These are phyloP conservation scores for Vitis hybrid DNA, from an alignment of 177 flowering plant genomes.

Conservation along the genomic window DNA sequence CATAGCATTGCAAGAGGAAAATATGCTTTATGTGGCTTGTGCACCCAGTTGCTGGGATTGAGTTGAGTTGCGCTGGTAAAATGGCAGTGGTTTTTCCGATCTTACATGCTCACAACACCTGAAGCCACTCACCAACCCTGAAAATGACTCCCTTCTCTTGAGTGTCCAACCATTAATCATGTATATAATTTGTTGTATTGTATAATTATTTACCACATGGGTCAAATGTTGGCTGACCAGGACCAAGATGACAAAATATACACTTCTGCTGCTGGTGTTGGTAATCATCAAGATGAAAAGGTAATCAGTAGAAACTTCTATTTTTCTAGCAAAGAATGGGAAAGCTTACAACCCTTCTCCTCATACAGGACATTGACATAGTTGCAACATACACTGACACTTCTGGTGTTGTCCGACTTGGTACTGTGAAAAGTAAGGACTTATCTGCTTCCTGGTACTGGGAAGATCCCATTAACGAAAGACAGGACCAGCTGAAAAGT, in stretches of 20 bases:
- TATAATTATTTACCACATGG: not conserved
- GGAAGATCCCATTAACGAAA: slow-evolving; percentile 48
- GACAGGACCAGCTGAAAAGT: slow-evolving; percentile 22
- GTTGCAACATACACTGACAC: slow-evolving; percentile 65
- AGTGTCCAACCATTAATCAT: no score
- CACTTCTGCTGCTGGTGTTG: slow-evolving; percentile 6
- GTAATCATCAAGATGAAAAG: slow-evolving; percentile 31
- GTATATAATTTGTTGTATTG: no score
- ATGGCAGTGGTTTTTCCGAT: no score
- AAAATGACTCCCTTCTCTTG: no score
- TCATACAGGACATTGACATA: slow-evolving; percentile 70
- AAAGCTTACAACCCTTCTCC: slow-evolving; percentile 10
- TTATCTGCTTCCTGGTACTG: slow-evolving; percentile 86
- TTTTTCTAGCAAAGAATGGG: not conserved
- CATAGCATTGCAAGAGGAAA: no score
- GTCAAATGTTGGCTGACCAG: slow-evolving; percentile 14
- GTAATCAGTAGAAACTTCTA: slow-evolving; percentile 21
- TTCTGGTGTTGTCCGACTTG: slow-evolving; percentile 53
- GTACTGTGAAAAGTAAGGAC: slow-evolving; percentile 60
- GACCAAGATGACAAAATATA: slow-evolving; percentile 2
- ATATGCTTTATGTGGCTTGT: no score
- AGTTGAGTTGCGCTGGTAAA: no score
- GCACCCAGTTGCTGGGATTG: no score
- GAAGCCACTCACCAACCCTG: no score
- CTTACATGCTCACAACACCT: no score